Evolutionary conservation across 768 basidiomycete species (phyloP).

Genomic region (Tulasnella sp.): DNA sequence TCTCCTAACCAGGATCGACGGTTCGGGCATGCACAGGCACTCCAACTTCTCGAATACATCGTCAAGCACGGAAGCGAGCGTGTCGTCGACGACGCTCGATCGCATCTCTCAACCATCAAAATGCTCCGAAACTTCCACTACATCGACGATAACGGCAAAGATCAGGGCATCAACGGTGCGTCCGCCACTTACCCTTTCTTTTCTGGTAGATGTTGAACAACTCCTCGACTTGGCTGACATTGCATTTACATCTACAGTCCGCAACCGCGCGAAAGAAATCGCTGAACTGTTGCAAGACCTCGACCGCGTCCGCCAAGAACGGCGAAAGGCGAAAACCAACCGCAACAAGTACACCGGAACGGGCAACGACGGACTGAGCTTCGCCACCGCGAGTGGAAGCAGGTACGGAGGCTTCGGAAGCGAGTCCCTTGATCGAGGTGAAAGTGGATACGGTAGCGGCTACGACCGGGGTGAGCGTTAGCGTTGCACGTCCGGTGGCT

Average conservation of each 20-base stretch:
- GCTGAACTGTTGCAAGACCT: constrained; percentile 87
- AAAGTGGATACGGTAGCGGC: constrained; percentile 23
- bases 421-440: constrained; percentile 30
- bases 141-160: constrained; percentile 97
- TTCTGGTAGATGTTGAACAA: too few relatives aligned
- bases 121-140: constrained; percentile 98
- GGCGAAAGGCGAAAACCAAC: constrained; percentile 86
- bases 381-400: constrained; percentile 39
- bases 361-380: constrained; percentile 70
- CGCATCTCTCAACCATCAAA: constrained; percentile 89
- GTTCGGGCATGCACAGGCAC: constrained; percentile 42
- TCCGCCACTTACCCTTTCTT: neutral
- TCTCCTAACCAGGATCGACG: constrained; percentile 7
- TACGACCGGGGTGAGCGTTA: constrained; percentile 2
- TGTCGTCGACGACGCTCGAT: constrained; percentile 93
- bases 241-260: constrained; percentile 41
- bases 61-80: constrained; percentile 96
- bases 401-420: constrained; percentile 63
- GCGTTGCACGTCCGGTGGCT: neutral
- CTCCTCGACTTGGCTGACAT: neutral
- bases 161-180: constrained; percentile 94
- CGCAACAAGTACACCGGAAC: constrained; percentile 81
- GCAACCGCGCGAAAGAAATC: constrained; percentile 86
- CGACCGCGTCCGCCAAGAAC: constrained; percentile 77
- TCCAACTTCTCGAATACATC: constrained; percentile 90